Evolutionary conservation across 768 basidiomycete species (phyloP).

Genomic region (Russula virescens): DNA sequence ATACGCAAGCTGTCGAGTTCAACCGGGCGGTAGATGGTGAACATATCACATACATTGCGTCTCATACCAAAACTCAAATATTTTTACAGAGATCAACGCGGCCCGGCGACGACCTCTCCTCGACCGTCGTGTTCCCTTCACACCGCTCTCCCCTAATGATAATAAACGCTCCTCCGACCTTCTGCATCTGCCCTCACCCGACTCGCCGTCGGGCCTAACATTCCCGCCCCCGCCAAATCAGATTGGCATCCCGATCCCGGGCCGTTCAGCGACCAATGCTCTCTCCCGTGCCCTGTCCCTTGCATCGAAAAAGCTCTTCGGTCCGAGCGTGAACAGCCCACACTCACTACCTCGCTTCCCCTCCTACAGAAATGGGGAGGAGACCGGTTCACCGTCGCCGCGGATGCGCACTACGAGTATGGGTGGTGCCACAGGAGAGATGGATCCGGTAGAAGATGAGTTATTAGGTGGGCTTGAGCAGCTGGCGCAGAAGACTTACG

Average conservation of each 20-base stretch:
- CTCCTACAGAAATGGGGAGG: constrained; percentile 27
- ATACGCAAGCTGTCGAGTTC: constrained; percentile 86
- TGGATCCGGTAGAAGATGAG: constrained; percentile 73
- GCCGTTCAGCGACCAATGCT: constrained; percentile 64
- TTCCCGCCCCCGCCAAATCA: constrained; percentile 62
- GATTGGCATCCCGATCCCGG: constrained; percentile 51
- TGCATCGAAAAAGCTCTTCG: constrained; percentile 79
- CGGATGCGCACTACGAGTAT: constrained; percentile 36
- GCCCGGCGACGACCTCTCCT: constrained; percentile 54
- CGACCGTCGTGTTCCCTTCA: constrained; percentile 41
- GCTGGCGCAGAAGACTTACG: constrained; percentile 92
- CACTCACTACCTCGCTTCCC: constrained; percentile 32
- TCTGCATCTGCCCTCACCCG: constrained; percentile 28
- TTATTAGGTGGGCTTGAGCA: constrained; percentile 80
- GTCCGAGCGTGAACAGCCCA: constrained; percentile 40
- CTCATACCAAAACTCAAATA: constrained; percentile 9
- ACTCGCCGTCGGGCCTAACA: constrained; percentile 33
- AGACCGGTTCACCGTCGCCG: constrained; percentile 23
- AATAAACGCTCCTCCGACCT: constrained; percentile 36
- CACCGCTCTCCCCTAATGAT: constrained; percentile 46
- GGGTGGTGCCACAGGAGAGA: constrained; percentile 28
- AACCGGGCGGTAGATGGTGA: constrained; percentile 86
- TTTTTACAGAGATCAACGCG: constrained; percentile 52
- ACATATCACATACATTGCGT: constrained; percentile 23
- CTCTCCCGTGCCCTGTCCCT: constrained; percentile 73